phyloP scores from a whole-genome alignment of 257 asterid species.

The Ballota nigra region DNA sequence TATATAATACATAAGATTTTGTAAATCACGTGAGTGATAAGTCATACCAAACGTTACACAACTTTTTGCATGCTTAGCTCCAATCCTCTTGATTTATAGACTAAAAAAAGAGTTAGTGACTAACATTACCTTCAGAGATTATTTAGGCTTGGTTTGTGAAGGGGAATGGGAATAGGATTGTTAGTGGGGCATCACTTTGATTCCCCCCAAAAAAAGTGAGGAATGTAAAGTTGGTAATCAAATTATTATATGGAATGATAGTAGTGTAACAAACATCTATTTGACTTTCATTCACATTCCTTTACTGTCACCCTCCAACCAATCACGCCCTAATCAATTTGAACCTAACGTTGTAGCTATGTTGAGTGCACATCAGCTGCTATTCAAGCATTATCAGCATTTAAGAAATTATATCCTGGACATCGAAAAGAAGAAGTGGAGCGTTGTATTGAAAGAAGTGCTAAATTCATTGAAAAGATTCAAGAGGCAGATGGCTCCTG shows the following conservation, averaged over 20 bases:
- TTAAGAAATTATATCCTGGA: slow-evolving; percentile 77
- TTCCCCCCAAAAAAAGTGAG: neutral
- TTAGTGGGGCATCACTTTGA: neutral
- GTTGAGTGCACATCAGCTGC: slow-evolving; percentile 99
- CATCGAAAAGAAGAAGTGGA: slow-evolving; percentile 80
- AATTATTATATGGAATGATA: neutral
- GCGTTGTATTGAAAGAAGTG: slow-evolving; percentile 61
- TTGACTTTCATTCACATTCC: neutral
- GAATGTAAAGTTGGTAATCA: neutral
- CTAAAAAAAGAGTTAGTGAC: neutral
- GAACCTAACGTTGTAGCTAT: slow-evolving; percentile 53
- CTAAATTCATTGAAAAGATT: slow-evolving; percentile 62
- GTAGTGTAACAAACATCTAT: neutral
- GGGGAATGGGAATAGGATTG: neutral
- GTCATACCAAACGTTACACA: too few species aligned
- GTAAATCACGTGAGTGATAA: too few species aligned
- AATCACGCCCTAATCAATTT: slow-evolving; percentile 2
- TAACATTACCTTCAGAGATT: neutral
- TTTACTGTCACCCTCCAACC: neutral
- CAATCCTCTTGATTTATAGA: slow-evolving; percentile 11
- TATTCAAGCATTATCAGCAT: slow-evolving; percentile 75
- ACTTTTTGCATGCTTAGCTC: too few species aligned
- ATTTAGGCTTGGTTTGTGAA: neutral
- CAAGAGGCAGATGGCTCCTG: slow-evolving; percentile 94
- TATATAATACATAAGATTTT: too few species aligned